phyloP scores from a whole-genome alignment of 2,329 filamentous ascomycete genomes.

The Dothiorella sarmentorum region DNA sequence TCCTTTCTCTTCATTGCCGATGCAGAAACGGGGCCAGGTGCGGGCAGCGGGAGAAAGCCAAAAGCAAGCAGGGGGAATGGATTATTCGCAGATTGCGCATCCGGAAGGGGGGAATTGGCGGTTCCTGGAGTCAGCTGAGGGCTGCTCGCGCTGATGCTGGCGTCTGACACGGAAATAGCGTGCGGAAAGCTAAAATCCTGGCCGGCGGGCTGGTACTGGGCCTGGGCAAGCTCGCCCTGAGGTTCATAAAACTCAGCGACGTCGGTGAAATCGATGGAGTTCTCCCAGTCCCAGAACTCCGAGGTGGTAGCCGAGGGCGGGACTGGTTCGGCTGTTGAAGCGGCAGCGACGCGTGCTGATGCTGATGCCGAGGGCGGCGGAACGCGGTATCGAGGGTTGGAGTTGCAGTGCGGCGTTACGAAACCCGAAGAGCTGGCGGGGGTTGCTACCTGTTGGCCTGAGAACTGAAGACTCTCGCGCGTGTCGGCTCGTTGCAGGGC shows the following conservation, averaged over 20 bases:
- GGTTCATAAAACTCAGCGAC: conserved; percentile 41
- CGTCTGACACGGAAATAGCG: conserved; percentile 18
- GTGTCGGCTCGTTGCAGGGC: not conserved
- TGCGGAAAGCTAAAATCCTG: conserved; percentile 41
- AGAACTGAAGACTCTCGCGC: not conserved
- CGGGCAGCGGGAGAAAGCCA: not conserved
- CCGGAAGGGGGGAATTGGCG: not conserved
- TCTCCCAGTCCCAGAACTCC: conserved; percentile 38
- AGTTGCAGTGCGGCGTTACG: conserved; percentile 1
- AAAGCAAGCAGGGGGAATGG: not conserved
- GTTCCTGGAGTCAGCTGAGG: not conserved
- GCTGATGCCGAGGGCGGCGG: not conserved
- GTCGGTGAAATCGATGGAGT: conserved; percentile 32
- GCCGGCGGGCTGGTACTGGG: conserved; percentile 28
- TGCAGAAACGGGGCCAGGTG: not conserved
- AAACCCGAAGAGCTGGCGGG: conserved; percentile 1
- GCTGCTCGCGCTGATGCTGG: not conserved
- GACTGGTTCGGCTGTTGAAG: not conserved
- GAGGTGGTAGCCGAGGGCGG: not conserved
- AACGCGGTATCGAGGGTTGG: not conserved
- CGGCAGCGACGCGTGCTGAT: not conserved
- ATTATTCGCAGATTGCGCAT: not conserved
- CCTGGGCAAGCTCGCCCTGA: conserved; percentile 44
- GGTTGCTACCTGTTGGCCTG: conserved; percentile 1
- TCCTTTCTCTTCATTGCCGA: conserved; percentile 16